Conservation (phyloP, 2,329 filamentous ascomycete genomes). For the Trichothecium roseum region DNA sequence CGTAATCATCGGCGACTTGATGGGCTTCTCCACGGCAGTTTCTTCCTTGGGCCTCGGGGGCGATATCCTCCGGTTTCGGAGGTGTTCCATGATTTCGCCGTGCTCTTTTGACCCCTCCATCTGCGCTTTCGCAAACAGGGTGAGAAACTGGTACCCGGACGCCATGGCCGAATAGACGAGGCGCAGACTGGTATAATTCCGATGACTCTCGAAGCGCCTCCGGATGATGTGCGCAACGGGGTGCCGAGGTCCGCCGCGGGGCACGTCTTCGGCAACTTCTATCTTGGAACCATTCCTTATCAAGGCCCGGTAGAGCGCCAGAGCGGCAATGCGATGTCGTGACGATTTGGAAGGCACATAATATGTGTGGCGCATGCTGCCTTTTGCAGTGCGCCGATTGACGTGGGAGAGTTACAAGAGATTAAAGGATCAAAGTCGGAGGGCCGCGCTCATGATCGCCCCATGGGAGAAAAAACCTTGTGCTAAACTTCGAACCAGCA, state of each 20-base stretch:
- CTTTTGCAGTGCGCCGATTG: too few relatives aligned
- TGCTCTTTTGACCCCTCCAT: conserved; percentile 27
- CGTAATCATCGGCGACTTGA: too few relatives aligned
- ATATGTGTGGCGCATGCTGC: conserved; percentile 1
- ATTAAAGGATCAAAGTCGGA: too few relatives aligned
- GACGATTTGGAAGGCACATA: conserved; percentile 39
- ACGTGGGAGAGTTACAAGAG: conserved; percentile 30
- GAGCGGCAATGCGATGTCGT: conserved; percentile 45
- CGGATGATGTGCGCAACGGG: conserved; percentile 49
- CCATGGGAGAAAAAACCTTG: too few relatives aligned
- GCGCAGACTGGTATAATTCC: conserved; percentile 43
- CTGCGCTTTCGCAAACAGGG: conserved; percentile 27
- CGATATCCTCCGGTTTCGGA: conserved; percentile 18
- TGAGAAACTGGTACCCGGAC: conserved; percentile 53
- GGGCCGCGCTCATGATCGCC: too few relatives aligned
- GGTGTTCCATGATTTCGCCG: conserved; percentile 27
- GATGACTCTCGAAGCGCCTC: conserved; percentile 52
- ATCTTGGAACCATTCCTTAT: conserved; percentile 45
- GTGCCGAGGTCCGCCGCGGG: conserved; percentile 11
- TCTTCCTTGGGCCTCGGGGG: conserved; percentile 2
- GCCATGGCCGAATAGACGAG: conserved; percentile 52
- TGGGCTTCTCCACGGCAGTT: conserved; percentile 7
- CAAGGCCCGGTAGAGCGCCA: conserved; percentile 64
- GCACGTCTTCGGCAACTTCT: conserved; percentile 35
- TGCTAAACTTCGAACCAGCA: too few relatives aligned